Evolutionary conservation across 257 asterid genomes (phyloP).

Genomic region (Nicotiana paniculata): DNA sequence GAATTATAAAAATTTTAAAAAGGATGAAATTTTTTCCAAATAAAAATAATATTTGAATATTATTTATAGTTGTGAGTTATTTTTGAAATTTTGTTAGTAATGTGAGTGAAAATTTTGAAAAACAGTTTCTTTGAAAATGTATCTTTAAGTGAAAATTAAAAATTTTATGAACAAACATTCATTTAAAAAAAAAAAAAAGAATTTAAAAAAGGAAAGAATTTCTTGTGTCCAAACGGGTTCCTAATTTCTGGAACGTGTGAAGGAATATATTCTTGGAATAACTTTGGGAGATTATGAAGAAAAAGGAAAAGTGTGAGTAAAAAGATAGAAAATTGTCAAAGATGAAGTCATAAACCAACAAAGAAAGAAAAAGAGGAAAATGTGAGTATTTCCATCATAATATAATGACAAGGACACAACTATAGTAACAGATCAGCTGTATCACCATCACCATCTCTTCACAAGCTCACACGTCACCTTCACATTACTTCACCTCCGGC

Average conservation of each 20-base stretch:
- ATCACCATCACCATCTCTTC: background rate
- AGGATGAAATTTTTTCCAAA: too few species aligned
- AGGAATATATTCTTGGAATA: background rate
- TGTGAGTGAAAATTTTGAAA: too few species aligned
- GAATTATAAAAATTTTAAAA: too few species aligned
- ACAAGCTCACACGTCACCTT: background rate
- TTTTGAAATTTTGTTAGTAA: too few species aligned
- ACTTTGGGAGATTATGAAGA: background rate
- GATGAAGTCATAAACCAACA: background rate
- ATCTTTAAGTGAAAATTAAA: too few species aligned
- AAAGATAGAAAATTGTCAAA: background rate
- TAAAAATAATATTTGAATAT: too few species aligned
- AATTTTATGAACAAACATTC: too few species aligned
- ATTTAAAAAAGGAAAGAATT: too few species aligned
- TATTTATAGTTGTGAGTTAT: too few species aligned
- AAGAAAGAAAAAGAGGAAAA: background rate
- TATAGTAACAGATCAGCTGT: background rate
- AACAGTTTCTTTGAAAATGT: too few species aligned
- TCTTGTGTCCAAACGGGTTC: too few species aligned
- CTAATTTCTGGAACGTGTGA: too few species aligned
- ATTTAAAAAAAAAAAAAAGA: rapidly evolving
- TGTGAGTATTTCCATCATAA: background rate
- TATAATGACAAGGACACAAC: background rate
- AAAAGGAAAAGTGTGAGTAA: background rate
- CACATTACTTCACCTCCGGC: background rate